Evolutionary conservation across 495 filamentous ascomycete genomes (phyloP).

Genomic region (Cryomyces minteri): DNA sequence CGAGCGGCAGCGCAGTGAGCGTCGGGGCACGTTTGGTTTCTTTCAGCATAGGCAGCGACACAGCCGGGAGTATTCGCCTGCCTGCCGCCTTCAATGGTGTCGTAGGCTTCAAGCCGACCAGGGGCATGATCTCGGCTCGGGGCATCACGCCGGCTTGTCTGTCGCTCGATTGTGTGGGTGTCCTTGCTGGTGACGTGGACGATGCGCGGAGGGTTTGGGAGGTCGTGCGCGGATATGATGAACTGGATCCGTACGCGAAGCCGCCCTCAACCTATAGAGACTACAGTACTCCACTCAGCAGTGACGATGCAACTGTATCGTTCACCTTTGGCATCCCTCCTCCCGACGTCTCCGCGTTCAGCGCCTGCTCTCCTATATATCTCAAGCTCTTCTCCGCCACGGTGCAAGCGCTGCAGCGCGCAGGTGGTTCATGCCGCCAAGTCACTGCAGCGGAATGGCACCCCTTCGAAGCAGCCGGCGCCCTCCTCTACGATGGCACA

Average conservation of each 20-base stretch:
- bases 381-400: too few species aligned
- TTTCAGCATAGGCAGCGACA: conserved; percentile 60
- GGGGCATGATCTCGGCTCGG: conserved; percentile 66
- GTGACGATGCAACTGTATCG: too few species aligned
- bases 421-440: too few species aligned
- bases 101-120: conserved; percentile 87
- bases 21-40: conserved; percentile 49
- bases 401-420: too few species aligned
- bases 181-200: conserved; percentile 38
- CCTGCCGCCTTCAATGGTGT: conserved; percentile 81
- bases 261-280: conserved; percentile 6
- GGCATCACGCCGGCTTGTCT: conserved; percentile 93
- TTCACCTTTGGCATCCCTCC: too few species aligned
- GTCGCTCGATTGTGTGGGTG: conserved; percentile 83
- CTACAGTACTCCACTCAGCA: too few species aligned
- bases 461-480: conserved; percentile 34
- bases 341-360: too few species aligned
- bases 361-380: too few species aligned
- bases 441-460: conserved; percentile 23
- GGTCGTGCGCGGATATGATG: conserved; percentile 40
- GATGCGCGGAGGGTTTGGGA: conserved; percentile 28
- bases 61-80: conserved; percentile 79
- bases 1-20: conserved; percentile 81
- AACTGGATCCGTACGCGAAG: conserved; percentile 61
- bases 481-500: conserved; percentile 35